Evolutionary conservation across 352 stramenopile genomes (phyloP).

Genomic region (Thraustochytrium aureum): DNA sequence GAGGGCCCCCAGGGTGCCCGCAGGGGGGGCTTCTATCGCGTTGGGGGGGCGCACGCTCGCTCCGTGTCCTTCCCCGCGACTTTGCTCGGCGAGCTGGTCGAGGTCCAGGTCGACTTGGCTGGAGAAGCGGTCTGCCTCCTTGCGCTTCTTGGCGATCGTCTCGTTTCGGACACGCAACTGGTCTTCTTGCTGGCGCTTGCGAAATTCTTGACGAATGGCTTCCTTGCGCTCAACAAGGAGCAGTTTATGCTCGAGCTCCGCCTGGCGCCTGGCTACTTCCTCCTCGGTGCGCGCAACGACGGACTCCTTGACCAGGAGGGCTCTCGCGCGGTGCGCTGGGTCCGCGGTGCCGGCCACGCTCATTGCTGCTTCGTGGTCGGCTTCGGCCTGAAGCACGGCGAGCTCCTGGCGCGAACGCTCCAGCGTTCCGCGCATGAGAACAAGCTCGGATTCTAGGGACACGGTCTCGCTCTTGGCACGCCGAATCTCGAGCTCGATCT

Average conservation of each 20-base stretch:
- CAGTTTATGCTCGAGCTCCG: slow-evolving; percentile 12
- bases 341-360: not conserved
- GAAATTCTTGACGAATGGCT: not conserved
- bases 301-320: slow-evolving; percentile 32
- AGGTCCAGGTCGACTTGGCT: slow-evolving; percentile 23
- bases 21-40: not conserved
- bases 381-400: slow-evolving; percentile 1
- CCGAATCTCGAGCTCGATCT: slow-evolving; percentile 43
- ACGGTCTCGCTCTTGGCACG: slow-evolving; percentile 17
- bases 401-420: slow-evolving; percentile 13
- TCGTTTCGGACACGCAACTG: slow-evolving; percentile 40
- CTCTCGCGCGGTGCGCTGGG: not conserved
- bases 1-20: not conserved
- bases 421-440: not conserved
- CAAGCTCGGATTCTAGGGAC: slow-evolving; percentile 30
- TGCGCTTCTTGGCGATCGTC: slow-evolving; percentile 32
- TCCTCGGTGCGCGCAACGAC: slow-evolving; percentile 15
- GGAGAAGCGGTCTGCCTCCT: slow-evolving; percentile 11
- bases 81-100: not conserved
- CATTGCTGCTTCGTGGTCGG: not conserved
- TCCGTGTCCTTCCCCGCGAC: no score
- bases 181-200: slow-evolving; percentile 23
- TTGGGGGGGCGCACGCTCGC: not conserved
- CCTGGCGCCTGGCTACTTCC: slow-evolving; percentile 12
- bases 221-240: slow-evolving; percentile 27